Evolutionary conservation across 1,284 basidiomycete genomes (phyloP).

Genomic region (Cystobasidium sp.): DNA sequence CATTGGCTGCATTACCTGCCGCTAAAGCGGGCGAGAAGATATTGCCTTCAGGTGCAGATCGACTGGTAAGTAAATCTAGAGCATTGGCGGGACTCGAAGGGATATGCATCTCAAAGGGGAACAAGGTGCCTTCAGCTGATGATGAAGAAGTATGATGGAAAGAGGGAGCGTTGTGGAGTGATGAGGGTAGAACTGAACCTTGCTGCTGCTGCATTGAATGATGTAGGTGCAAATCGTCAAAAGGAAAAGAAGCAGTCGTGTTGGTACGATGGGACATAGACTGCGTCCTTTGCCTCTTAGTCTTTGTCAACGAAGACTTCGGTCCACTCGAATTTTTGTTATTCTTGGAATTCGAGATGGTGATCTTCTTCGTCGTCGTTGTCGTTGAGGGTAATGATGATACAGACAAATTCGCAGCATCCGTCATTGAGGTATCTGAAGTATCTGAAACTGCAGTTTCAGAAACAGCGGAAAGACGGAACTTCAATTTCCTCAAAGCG

Average conservation of each 20-base stretch:
- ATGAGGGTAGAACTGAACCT: background rate
- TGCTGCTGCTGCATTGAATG: constrained; percentile 22
- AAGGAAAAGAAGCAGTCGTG: constrained; percentile 39
- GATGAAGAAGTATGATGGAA: background rate
- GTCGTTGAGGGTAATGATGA: background rate
- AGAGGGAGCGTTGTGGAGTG: background rate
- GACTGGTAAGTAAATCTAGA: constrained; percentile 21
- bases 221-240: constrained; percentile 35
- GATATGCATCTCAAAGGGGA: constrained; percentile 39
- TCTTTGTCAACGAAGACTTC: background rate
- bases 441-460: constrained; percentile 13
- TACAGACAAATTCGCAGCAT: background rate
- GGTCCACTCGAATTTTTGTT: background rate
- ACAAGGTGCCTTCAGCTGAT: constrained; percentile 17
- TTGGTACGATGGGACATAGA: constrained; percentile 33
- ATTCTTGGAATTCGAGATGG: background rate
- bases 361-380: background rate
- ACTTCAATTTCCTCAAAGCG: constrained; percentile 35
- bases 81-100: background rate
- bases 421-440: background rate
- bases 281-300: constrained; percentile 37
- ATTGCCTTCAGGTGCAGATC: constrained; percentile 36
- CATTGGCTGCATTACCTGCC: background rate
- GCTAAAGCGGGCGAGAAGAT: constrained; percentile 34
- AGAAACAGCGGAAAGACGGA: constrained; percentile 37